Evolutionary conservation across 2,329 filamentous ascomycete genomes (phyloP).

Genomic region (Penicillium fuscoglaucum): DNA sequence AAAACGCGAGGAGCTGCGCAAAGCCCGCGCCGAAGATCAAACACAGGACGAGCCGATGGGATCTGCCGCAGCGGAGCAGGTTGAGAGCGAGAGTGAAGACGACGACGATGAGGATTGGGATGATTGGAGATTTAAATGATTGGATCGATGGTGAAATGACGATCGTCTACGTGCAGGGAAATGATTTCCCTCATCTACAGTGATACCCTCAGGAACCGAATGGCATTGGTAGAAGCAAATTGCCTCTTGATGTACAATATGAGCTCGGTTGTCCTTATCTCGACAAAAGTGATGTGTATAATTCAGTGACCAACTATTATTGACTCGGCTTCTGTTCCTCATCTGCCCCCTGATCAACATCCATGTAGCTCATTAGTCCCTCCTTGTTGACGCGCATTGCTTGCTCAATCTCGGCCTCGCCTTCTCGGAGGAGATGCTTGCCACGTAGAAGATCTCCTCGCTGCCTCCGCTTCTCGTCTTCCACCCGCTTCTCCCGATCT

Average conservation of each 20-base stretch:
- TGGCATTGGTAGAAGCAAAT: slow-evolving; percentile 19
- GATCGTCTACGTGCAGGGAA: slow-evolving; percentile 26
- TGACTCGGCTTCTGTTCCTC: slow-evolving; percentile 11
- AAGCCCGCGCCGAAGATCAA: slow-evolving; percentile 32
- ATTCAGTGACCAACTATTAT: slow-evolving; percentile 14
- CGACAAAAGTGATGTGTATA: slow-evolving; percentile 9
- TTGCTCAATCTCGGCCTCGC: slow-evolving; percentile 46
- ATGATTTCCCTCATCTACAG: slow-evolving; percentile 31
- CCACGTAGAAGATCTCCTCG: slow-evolving; percentile 42
- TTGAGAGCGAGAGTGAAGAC: slow-evolving; percentile 53
- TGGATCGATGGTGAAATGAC: slow-evolving; percentile 21
- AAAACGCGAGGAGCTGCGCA: slow-evolving; percentile 66
- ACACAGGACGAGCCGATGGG: slow-evolving; percentile 30
- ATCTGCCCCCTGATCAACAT: slow-evolving; percentile 23
- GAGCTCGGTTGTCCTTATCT: slow-evolving; percentile 1
- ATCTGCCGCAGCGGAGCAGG: slow-evolving; percentile 28
- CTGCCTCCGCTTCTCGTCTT: slow-evolving; percentile 46
- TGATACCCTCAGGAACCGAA: slow-evolving; percentile 38
- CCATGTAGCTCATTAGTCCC: slow-evolving; percentile 45
- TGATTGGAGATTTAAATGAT: slow-evolving; percentile 44
- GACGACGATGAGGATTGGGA: slow-evolving; percentile 57
- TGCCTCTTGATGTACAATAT: slow-evolving; percentile 19
- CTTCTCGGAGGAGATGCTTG: slow-evolving; percentile 45
- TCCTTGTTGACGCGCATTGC: slow-evolving; percentile 47
- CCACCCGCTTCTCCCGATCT: slow-evolving; percentile 45